Evolutionary conservation across 495 filamentous ascomycete species (phyloP), one percentile per base, ranked within the genome.

Genomic region (Neurospora intermedia): DNA sequence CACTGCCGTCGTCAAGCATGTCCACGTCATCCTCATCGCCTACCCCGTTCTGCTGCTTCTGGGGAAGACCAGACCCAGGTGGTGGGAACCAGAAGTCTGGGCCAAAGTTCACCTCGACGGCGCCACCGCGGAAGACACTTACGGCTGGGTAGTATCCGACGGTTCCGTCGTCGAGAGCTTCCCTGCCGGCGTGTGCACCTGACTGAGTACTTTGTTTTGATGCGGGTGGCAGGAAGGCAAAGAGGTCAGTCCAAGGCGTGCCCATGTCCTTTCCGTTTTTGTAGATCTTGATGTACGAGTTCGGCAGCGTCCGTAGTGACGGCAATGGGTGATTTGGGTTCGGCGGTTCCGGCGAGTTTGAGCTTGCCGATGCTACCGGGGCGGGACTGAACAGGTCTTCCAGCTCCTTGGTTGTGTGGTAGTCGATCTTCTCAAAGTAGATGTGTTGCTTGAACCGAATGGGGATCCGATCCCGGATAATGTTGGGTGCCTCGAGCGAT

Each of bases 341-440:
- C 1, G 90, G 91, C 16, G 82, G 79, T 42, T 87, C 87, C 0
- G 82, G 76, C 70, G 80, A 81, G 72, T 78, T 79, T n/a, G 71
- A 71, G 45, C 80, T 75, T 2, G 83, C 78, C 72, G 85, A 76
- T 77, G 87, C 78, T 77, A 89, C 76, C 69, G 92, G 82, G 38
- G 91, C 83, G 8, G 93, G 92, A 75, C 94, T 93, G 85, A 90
- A 90, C 40, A 94, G 86, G 46, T 95, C 91, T 75, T 97, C 95
- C 27, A 98, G 88, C 66, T 96, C 91, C 81, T 98, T 98, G 3
- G 91, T 91, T 2, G 92, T 82, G 74, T 92, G 91, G 79, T 97
- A 95, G 77, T 98, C 96, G 73, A 94, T 94, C 78, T 94, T 91
- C 80, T 99, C 96, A 82, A 97, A 97, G 82, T 94, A 97, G 70